phyloP scores from a whole-genome alignment of 306 rosid species.

The Quercus glauca region DNA sequence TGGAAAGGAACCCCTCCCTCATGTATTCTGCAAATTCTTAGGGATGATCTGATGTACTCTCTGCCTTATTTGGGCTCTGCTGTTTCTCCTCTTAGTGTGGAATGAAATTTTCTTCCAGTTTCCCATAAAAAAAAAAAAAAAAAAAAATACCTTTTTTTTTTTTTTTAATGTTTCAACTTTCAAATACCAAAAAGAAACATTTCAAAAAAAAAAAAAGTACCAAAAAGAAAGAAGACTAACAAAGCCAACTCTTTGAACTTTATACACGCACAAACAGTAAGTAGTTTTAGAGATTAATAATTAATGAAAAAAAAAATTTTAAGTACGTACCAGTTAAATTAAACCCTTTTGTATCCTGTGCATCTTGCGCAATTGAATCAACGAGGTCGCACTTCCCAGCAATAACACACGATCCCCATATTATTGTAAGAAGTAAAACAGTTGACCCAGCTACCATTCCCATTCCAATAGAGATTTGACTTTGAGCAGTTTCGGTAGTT shows the following conservation, averaged over 20 bases:
- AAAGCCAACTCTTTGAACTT: not conserved
- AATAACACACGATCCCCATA: constrained; percentile 65
- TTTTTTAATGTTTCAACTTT: not conserved
- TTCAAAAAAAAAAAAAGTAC: too few species aligned
- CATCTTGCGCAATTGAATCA: constrained; percentile 28
- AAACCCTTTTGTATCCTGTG: constrained; percentile 38
- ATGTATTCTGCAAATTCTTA: too few species aligned
- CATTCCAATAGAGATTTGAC: constrained; percentile 71
- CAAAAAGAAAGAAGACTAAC: too few species aligned
- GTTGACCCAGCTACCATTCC: constrained; percentile 73
- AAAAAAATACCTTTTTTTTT: too few species aligned
- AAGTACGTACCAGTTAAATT: constrained; percentile 37
- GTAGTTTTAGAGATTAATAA: not conserved
- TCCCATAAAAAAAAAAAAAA: too few species aligned
- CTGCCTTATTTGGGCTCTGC: too few species aligned
- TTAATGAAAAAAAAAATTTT: not conserved
- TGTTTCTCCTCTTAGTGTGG: too few species aligned
- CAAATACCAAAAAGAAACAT: not conserved
- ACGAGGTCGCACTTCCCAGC: constrained; percentile 61
- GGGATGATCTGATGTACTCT: too few species aligned
- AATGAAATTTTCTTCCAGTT: too few species aligned
- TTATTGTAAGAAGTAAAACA: constrained; percentile 60
- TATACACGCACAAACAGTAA: too few species aligned
- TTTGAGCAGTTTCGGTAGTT: constrained; percentile 50
- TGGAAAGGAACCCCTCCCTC: too few species aligned